Evolutionary conservation across 2,329 filamentous ascomycete genomes (phyloP), one percentile per base, ranked within the genome.

Genomic region (Elsinoe fawcettii): DNA sequence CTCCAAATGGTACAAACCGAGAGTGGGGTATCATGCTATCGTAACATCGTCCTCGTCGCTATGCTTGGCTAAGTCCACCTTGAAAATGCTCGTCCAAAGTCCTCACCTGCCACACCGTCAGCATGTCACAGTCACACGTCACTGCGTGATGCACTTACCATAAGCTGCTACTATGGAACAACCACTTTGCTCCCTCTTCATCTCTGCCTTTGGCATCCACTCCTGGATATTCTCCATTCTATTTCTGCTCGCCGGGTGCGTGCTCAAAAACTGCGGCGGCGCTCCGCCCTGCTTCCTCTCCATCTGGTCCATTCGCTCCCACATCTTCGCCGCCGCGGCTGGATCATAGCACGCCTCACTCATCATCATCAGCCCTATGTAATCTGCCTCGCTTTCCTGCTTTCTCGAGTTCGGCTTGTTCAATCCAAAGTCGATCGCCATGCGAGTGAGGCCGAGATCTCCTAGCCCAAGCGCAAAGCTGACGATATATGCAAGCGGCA

Each of bases 321-420:
- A 89, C 59, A 91, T 81, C 0, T 74, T 75, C 43, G 86, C 74
- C 0, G 87, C 87, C 60, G 82, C 81, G 11, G 77, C 71, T 1
- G 88, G 88, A 60, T 89, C 78, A 67, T 87, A 91, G 72, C 88
- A 91, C 23, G 84, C 85, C 71, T 88, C 82, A 0, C 87, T 82
- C 86, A 91, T 91, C 79, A 91, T 87, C 79, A 91, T 82, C 32
- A 91, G 70, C 0, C 88, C 88, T 49, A 91, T 89, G 64, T 87
- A 88, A 66, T 92, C 88, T 0, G 88, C 88, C 73, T 92, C 87
- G 51, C 77, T 82, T 56, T 85, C 88, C 72, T 90, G 87, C 66
- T 78, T 80, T 51, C 88, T 76, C 47, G 81, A 82, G 68, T 87
- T 87, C 1, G 87, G 88, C 60, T 80, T 74, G 51, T 76, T 77